A percentile compares a stretch with the other conserved stretches of the same genome.
Conservation (phyloP, 352 stramenopile genomes). For the Globisporangium ultimum region DNA sequence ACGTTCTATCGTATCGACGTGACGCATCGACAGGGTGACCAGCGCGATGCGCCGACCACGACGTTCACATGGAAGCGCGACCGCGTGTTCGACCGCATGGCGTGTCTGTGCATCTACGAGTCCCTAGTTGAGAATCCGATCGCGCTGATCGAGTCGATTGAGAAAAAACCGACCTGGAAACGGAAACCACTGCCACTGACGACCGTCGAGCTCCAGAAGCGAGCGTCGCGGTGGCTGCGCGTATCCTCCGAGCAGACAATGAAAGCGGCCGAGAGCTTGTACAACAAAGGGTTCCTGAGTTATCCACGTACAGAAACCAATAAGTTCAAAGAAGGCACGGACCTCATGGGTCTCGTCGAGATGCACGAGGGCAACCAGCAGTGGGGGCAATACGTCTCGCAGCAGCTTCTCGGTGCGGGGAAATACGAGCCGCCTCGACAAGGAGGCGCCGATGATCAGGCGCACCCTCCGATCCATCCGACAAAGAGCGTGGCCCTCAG, state of each 20-base stretch:
- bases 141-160: slow-evolving; percentile 60
- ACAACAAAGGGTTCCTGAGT: slow-evolving; percentile 97
- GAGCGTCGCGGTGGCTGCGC: slow-evolving; percentile 92
- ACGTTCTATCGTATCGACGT: slow-evolving; percentile 96
- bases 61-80: slow-evolving; percentile 95
- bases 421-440: slow-evolving; percentile 85
- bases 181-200: slow-evolving; percentile 96
- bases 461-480: slow-evolving; percentile 98
- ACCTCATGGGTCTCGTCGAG: slow-evolving; percentile 79
- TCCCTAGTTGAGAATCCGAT: slow-evolving; percentile 57
- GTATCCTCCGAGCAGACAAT: slow-evolving; percentile 97
- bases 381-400: slow-evolving; percentile 79
- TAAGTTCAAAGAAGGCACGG: slow-evolving; percentile 94
- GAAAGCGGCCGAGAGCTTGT: slow-evolving; percentile 94
- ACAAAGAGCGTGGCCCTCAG: slow-evolving; percentile 90
- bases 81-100: slow-evolving; percentile 94
- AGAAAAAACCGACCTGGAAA: slow-evolving; percentile 89
- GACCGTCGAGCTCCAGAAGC: slow-evolving; percentile 99
- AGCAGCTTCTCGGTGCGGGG: slow-evolving; percentile 44
- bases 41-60: slow-evolving; percentile 57
- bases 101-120: slow-evolving; percentile 92
- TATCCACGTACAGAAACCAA: slow-evolving; percentile 99
- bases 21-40: slow-evolving; percentile 51
- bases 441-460: slow-evolving; percentile 95
- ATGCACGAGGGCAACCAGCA: slow-evolving; percentile 66